Evolutionary conservation across 768 basidiomycete species (phyloP), one percentile per base, ranked within the genome.

Genomic region (Lepiota brunneoincarnata): DNA sequence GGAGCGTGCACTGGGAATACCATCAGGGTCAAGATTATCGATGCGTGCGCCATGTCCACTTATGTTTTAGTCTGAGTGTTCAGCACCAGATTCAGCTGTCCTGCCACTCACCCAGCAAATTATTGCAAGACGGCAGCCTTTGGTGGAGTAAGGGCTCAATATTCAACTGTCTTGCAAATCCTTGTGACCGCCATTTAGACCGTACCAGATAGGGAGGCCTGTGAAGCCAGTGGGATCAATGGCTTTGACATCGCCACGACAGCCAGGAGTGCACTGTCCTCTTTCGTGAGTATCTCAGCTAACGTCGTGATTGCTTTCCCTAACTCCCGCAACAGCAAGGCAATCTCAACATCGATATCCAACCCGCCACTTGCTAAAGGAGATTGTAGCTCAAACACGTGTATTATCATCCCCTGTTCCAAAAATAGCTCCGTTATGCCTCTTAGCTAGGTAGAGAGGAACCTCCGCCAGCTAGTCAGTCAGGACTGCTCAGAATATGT

Each of bases 41-140:
- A 70, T 39, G 68, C 67, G 67, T 52, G 44, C 6, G 51, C 28
- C 17, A 35, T 31, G 7, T 31, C 31, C 11, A 9, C 31, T 9
- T 31, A 2, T 31, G 31, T 10, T 31, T 31, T 9, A 31, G 31
- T 9, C 31, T 10, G 31, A 31, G 31, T 31, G 3, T 10, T 31
- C 31, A 31, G 31, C 4, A 9, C 31, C n/a, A 20, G 26, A 36
- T 14, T 15, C 23, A 52, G 51, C 21, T 71, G 69, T 46, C 69
- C 69, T 9, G 64, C 65, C 5, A 68, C 67, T n/a, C 69, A 71
- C 49, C 67, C 66, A n/a, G 67, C 58, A 35, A 71, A 71, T 57
- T 71, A 63, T 57, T 69, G 69, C 66, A 69, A 71, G 58, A 66
- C 64, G 14, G 56, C 61, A 10, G 61, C 58, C 9, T 58, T 62